Base-by-base conservation (phyloP, 2,329 filamentous ascomycete genomes). In the Aspergillus arachidicola region DNA sequence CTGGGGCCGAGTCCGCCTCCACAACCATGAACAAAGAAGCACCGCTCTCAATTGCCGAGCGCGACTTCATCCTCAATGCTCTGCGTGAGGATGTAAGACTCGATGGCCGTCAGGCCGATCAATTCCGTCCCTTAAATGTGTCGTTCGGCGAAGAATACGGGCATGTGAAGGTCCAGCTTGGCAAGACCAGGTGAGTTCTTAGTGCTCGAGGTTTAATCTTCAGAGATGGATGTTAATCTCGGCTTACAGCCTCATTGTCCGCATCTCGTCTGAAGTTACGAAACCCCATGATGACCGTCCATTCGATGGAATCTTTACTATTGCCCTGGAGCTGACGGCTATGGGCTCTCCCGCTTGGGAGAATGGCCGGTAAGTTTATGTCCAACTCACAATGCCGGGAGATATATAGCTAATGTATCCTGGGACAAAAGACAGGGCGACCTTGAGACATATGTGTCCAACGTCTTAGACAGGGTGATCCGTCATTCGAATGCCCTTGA, bases 281-380 rank as follows among this genome's bases (percentile, higher is more conserved):
- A 88, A 91, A 45, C 94, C 95, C 50, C 92, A 90, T 75, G 80
- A 90, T 59, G 94, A 98, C 80, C 90, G 94, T 67, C 94, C 94
- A 64, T 97, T 97, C 75, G 95, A 98, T 77, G 95, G 95, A 76
- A 87, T 96, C 78, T 98, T 98, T 83, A 93, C 89, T 70, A 97
- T 98, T 75, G 86, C 89, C 59, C 91, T 94, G 60, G 95, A 98
- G 77, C 87, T 99, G 72, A 93, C 91, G 66, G 93, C 94, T 56
- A 96, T 98, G 89, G 91, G 92, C 32, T 93, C 93, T 54, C 93
- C 95, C 16, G 89, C 91, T 38, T 96, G 96, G 79, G 94, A 97
- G 78, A 87, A 91, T 69, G 92, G 91, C 77, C 87, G 88, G 86
- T 89, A 84, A 63, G 82, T 62, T 60, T 57, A 30, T 28, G 62